These are phyloP conservation scores for Phialophora verrucosa DNA, from an alignment of 2,329 filamentous ascomycete genomes.

Conservation along the genomic window DNA sequence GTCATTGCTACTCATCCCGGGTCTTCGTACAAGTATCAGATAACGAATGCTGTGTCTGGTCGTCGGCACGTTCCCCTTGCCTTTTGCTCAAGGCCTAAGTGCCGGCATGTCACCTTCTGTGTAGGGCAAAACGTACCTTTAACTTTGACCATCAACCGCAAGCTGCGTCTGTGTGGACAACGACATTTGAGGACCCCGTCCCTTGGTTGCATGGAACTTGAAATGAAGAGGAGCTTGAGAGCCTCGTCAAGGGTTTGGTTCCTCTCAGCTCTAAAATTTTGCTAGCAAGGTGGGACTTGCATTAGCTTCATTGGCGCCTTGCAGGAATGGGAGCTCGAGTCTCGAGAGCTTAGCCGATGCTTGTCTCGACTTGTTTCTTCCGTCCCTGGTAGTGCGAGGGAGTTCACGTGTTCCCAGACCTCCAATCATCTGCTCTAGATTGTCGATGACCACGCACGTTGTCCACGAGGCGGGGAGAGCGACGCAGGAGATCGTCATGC, in stretches of 20 bases:
- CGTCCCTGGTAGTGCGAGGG: background rate
- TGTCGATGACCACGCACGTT: constrained; percentile 13
- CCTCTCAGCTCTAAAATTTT: background rate
- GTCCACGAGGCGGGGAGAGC: background rate
- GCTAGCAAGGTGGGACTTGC: background rate
- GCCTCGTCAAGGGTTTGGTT: background rate
- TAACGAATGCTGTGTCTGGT: constrained; percentile 7
- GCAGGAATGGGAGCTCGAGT: background rate
- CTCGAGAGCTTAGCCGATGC: constrained; percentile 17
- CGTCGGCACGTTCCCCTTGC: constrained; percentile 4
- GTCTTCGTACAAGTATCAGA: background rate
- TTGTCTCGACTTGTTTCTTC: constrained; percentile 2
- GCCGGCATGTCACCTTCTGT: constrained; percentile 18
- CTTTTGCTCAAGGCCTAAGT: background rate
- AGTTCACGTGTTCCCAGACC: background rate
- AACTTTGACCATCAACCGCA: background rate
- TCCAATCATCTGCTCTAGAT: constrained; percentile 13
- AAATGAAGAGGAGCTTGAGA: background rate
- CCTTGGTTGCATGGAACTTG: background rate
- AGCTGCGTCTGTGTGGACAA: background rate
- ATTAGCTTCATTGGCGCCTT: constrained; percentile 9
- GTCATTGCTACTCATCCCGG: background rate
- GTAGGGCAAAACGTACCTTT: background rate
- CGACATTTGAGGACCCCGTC: background rate
- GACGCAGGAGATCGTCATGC: constrained; percentile 11